These are phyloP conservation scores for Suillus variegatus DNA, from an alignment of 768 basidiomycete species.

Conservation along the genomic window DNA sequence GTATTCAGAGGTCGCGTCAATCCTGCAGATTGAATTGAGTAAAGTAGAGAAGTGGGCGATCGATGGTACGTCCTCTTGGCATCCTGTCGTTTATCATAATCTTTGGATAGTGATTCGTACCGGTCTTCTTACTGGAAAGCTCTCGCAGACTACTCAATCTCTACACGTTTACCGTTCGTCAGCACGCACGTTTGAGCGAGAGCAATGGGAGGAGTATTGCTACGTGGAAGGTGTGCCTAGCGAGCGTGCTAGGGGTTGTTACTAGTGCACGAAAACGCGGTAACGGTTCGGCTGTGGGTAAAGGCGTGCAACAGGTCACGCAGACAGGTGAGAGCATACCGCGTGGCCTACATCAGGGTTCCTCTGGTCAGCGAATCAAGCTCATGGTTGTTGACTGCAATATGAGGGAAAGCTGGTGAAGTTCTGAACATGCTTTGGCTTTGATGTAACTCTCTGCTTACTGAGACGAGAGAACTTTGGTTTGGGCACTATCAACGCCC, in stretches of 20 bases:
- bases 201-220: conserved; percentile 77
- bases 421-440: too few species aligned
- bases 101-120: conserved; percentile 67
- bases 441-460: too few species aligned
- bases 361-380: too few species aligned
- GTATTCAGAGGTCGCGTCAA: conserved; percentile 51
- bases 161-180: conserved; percentile 74
- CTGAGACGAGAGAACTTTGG: too few species aligned
- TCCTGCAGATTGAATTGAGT: conserved; percentile 60
- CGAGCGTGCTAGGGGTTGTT: conserved; percentile 66
- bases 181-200: conserved; percentile 71
- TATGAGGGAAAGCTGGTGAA: too few species aligned
- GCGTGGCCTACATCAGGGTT: background rate
- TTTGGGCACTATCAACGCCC: too few species aligned
- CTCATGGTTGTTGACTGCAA: too few species aligned
- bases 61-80: conserved; percentile 55
- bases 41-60: conserved; percentile 89
- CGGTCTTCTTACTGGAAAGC: conserved; percentile 81
- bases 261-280: conserved; percentile 51
- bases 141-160: conserved; percentile 77
- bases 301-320: conserved; percentile 20
- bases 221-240: conserved; percentile 78
- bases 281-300: conserved; percentile 19
- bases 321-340: background rate
- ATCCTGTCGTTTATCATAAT: background rate